Base-by-base conservation (phyloP, 2,329 filamentous ascomycete genomes). In the Penicillium sp. region DNA sequence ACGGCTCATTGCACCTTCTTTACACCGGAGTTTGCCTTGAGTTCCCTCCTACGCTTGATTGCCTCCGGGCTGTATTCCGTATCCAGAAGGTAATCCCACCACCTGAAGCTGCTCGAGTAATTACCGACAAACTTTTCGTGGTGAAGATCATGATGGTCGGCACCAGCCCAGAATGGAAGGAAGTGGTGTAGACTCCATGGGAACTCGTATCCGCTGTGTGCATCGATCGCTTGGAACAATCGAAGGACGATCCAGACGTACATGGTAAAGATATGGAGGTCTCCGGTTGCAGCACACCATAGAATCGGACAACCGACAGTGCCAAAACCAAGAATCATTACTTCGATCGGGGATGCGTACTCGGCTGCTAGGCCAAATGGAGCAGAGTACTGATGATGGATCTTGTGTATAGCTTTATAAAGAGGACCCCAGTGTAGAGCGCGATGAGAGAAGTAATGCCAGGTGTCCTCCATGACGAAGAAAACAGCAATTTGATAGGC, bases 101-200 rank as follows among this genome's bases (percentile, higher is more conserved):
- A 99, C 79, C 94, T 88, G 88, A 99, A 99, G 84, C 92, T 96
- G 76, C 93, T 97, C 56, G 94, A 85, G 78, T 98, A 99, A 84
- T 99, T 99, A 71, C 95, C 95, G 67, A 99, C 93, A 82, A 99
- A 99, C 77, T 93, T 92, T 84, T 99, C 95, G 82, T 99, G 95
- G 82, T 99, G 95, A 49, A 93, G 84, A 75, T 99, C 95, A 82
- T 99, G 95, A 82, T 98, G 94, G 71, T 96, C 89, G 59, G 95
- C 95, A 65, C 95, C 95, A 59, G 94, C 94, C 95, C 95, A 99
- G 87, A 99, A 93, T 41, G 95, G 95, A 56, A 99, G 83, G 84
- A 98, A 91, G 80, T 97, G 92, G 79, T 93, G 92, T 81, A 99
- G 82, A 74, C 90, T 94, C 93, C 93, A 99, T 64, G 95, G 95